Evolutionary conservation across 1,139 yeast species (phyloP), one percentile per base, ranked within the genome.

Genomic region (Scheffersomyces stambukii): DNA sequence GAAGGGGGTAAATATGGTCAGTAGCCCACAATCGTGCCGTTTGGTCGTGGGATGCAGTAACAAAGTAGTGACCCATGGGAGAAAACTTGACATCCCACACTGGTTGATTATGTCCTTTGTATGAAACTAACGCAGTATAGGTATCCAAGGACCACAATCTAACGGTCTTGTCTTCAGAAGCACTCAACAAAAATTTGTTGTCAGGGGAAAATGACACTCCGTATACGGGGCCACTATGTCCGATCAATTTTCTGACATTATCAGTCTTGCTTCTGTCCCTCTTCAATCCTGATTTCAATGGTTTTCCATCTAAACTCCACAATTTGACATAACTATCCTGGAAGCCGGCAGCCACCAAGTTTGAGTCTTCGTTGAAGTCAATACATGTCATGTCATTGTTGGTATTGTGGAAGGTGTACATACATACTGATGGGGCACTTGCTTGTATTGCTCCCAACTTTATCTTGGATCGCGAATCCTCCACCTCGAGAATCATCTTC

Each of bases 1-100:
- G 70, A 43, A 93, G 68, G 19, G 98, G 97, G 52, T 91, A 89
- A 25, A 93, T 89, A 57, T 93, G 99, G 54, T 93, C 98, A 38
- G 96, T 88, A 21, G 96, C 89, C 99, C 99, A 93, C 36, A 93
- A 66, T 40, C 97, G 70, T 0, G 97, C 98, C 0, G 98, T 93
- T 54, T 89, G 96, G 51, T 93, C 99, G 50, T 89, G 96, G 4
- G 96, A 86, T 0, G 95, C 96, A 0, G 96, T 88, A 8, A 94
- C 96, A 57, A 93, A 93, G 60, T 93, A 93, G 58, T 91, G 97
- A 3, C 98, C 98, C 48, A 84, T 64, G 2, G 98, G 98, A 4
- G 95, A 81, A 49, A 88, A 91, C 44, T 83, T 75, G 5, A 91
- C 96, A 51, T 93, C 98, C 98, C 98, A 93, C 16, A 93, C 82